These are phyloP conservation scores for Cryptococcus sp. DNA, from an alignment of 1,284 basidiomycete genomes.

Conservation along the genomic window DNA sequence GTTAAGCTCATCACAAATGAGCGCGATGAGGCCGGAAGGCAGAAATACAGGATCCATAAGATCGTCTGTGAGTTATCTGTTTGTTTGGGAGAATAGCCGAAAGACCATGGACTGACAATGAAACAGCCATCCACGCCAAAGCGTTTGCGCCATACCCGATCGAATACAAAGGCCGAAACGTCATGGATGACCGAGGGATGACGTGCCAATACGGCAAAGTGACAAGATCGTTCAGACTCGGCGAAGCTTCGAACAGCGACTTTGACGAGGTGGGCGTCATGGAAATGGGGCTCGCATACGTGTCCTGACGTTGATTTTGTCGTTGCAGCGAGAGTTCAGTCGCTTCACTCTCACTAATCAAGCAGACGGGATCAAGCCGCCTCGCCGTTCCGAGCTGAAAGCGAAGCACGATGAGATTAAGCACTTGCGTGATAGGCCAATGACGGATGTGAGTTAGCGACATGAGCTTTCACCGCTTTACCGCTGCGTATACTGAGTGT, in stretches of 20 bases:
- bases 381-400: constrained; percentile 65
- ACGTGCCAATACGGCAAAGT: constrained; percentile 71
- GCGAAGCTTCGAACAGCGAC: constrained; percentile 73
- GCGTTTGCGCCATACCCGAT: constrained; percentile 65
- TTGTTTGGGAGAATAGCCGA: neutral
- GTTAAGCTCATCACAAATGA: constrained; percentile 73
- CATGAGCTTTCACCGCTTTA: neutral
- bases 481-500: constrained; percentile 6
- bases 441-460: constrained; percentile 68
- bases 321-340: constrained; percentile 70
- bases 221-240: constrained; percentile 65
- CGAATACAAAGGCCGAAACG: constrained; percentile 58
- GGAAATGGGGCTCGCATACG: neutral
- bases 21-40: constrained; percentile 58
- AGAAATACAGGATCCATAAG: constrained; percentile 81
- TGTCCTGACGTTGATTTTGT: neutral
- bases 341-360: constrained; percentile 60
- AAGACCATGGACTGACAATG: neutral
- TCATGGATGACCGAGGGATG: constrained; percentile 62
- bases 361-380: constrained; percentile 64
- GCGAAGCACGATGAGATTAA: constrained; percentile 66
- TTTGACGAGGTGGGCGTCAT: constrained; percentile 60
- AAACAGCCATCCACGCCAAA: neutral
- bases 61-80: constrained; percentile 63
- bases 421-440: constrained; percentile 61